Percentiles rank a stretch among this genome's conserved stretches.
phyloP scores from a whole-genome alignment of 2,329 filamentous ascomycete genomes.

The Cercospora janseana region DNA sequence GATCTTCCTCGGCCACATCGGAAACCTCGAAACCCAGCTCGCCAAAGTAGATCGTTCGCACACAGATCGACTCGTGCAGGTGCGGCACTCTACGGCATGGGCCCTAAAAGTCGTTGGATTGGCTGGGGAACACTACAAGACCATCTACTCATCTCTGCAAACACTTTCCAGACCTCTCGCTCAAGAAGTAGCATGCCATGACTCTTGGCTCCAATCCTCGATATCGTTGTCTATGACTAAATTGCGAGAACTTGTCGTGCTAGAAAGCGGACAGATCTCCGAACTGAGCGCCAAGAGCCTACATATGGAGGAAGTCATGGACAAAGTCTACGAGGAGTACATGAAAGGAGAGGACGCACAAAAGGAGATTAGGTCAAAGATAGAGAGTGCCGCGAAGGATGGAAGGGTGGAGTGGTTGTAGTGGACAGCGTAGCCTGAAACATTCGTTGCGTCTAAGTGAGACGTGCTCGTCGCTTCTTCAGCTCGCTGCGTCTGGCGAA shows the following conservation, averaged over 20 bases:
- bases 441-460: background rate
- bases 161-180: background rate
- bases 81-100: conserved; percentile 10
- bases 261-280: conserved; percentile 5
- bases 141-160: conserved; percentile 1
- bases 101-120: background rate
- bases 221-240: background rate
- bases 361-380: background rate
- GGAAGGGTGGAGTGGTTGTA: conserved; percentile 12
- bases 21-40: conserved; percentile 10
- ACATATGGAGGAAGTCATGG: background rate
- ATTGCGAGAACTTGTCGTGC: conserved; percentile 2
- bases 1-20: background rate
- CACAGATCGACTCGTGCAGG: background rate
- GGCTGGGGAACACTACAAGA: conserved; percentile 12
- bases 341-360: conserved; percentile 1
- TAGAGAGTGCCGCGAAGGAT: conserved; percentile 10
- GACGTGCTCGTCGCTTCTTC: no score
- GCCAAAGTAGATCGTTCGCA: background rate
- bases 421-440: background rate
- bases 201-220: background rate
- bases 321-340: background rate
- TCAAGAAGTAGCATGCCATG: conserved; percentile 7
- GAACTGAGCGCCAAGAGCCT: background rate
- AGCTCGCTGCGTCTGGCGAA: no score